Base-by-base conservation (phyloP, 2,329 filamentous ascomycete genomes). In the Pseudogymnoascus sp. region DNA sequence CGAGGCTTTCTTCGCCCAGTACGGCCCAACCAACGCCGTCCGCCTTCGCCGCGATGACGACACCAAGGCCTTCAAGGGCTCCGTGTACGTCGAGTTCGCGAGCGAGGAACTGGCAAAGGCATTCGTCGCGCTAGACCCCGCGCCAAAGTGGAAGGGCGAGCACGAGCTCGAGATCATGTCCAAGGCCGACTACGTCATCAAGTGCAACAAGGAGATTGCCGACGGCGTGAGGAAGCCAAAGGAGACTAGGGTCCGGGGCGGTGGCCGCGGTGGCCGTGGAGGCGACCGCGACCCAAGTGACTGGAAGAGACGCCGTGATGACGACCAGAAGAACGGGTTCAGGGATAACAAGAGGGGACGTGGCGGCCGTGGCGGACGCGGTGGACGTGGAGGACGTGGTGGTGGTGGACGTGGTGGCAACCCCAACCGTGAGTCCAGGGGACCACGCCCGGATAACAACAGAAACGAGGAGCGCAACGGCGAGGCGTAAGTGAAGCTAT, bases 1-100 rank as follows among this genome's bases (percentile, higher is more conserved):
- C 63, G 94, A 99, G 79, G 86, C 86, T 65, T 97, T 96, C 80
- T 96, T 97, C 75, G 82, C 86, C 62, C 83, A 87, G 63, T 92
- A 86, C 73, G 93, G 92, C 55, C 82, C 89, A 33, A 84, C 91
- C 69, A 91, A 90, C 71, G 84, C 87, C 55, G 87, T 99, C 65
- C 92, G 93, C 72, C 88, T 99, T 66, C 91, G 95, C 68, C 91
- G 94, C 67, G 81, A 80, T 58, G 80, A 82, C 45, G 79, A 87
- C 64, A 77, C 83, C 58, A 86, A 86, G 70, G 78, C 82, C 60
- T 99, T 97, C 86, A 99, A 99, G 83, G 92, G 93, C 69, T 96
- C 91, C 68, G 91, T 96, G 63, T 97, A 97, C 73, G 91, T 96
- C 67, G 93, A 97, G 76, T 99, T 97, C 75, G 82, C 84, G 65